These are phyloP conservation scores for Diplotaxis tenuifolia DNA, from an alignment of 345 rosid genomes.

Conservation along the genomic window DNA sequence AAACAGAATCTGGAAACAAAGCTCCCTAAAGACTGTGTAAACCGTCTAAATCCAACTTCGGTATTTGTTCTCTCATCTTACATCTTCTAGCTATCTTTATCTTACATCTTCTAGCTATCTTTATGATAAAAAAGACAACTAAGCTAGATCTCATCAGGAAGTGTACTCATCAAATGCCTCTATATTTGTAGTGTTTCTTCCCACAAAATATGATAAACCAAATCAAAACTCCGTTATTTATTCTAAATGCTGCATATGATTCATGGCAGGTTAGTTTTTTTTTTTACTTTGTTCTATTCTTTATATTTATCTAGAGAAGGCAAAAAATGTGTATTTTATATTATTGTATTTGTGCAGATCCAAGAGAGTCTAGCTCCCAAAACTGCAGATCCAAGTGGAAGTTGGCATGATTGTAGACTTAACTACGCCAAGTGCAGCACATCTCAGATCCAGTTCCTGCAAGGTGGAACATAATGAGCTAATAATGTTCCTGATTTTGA, in stretches of 20 bases:
- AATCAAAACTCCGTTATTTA: slow-evolving; percentile 37
- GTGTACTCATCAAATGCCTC: neutral
- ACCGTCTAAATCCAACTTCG: slow-evolving; percentile 40
- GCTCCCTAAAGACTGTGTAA: slow-evolving; percentile 23
- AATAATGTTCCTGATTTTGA: slow-evolving; percentile 1
- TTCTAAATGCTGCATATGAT: slow-evolving; percentile 40
- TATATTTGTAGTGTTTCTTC: slow-evolving; percentile 36
- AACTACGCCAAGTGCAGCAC: slow-evolving; percentile 26
- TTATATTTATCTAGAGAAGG: neutral
- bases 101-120: slow-evolving; percentile 2
- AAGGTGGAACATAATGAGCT: slow-evolving; percentile 32
- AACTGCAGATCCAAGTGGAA: slow-evolving; percentile 38
- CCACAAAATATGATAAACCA: slow-evolving; percentile 36
- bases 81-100: no score
- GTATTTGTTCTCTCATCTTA: slow-evolving; percentile 20
- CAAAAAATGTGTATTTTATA: neutral
- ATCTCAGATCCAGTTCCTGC: slow-evolving; percentile 38
- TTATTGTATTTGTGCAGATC: slow-evolving; percentile 20
- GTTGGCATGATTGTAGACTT: slow-evolving; percentile 37
- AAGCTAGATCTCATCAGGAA: neutral
- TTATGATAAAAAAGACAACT: neutral
- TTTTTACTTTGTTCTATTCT: neutral
- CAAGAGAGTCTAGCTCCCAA: slow-evolving; percentile 41
- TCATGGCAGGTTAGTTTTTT: slow-evolving; percentile 38
- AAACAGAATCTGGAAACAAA: slow-evolving; percentile 27